Conservation (phyloP, 768 basidiomycete genomes). For the Cytidiella melzeri region DNA sequence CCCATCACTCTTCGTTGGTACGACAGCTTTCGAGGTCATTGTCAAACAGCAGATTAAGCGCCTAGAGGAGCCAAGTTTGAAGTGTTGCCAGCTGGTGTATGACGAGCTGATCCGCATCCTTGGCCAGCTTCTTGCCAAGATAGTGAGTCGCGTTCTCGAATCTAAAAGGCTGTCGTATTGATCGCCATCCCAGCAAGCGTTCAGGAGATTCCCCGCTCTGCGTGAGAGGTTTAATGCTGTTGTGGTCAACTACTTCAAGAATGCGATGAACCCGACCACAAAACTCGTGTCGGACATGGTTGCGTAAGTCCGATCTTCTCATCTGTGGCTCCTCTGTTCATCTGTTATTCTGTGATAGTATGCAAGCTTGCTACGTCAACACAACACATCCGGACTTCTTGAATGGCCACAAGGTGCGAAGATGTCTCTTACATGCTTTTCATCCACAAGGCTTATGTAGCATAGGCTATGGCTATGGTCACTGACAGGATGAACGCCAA, state of each 20-base stretch:
- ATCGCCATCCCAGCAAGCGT: conserved; percentile 64
- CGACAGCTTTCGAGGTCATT: conserved; percentile 96
- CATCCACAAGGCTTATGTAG: conserved; percentile 5
- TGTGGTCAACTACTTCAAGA: conserved; percentile 97
- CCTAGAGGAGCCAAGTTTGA: conserved; percentile 87
- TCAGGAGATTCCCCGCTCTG: conserved; percentile 94
- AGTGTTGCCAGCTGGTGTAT: conserved; percentile 93
- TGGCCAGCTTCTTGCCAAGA: conserved; percentile 82
- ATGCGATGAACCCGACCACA: conserved; percentile 86
- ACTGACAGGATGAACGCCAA: conserved; percentile 74
- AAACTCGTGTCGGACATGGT: conserved; percentile 94
- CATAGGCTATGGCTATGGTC: conserved; percentile 83
- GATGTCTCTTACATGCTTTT: not conserved
- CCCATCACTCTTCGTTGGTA: conserved; percentile 93
- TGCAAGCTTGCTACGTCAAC: conserved; percentile 99
- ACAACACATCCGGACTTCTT: conserved; percentile 99
- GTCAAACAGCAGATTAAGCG: conserved; percentile 99
- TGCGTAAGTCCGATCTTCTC: conserved; percentile 45
- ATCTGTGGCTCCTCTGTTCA: not conserved
- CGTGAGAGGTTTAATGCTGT: conserved; percentile 93
- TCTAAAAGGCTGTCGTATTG: not conserved
- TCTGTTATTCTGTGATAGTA: conserved; percentile 37
- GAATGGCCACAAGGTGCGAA: conserved; percentile 77
- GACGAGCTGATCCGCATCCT: conserved; percentile 97
- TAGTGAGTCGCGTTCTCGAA: conserved; percentile 43